Conservation (phyloP, 257 asterid species). For the Salvia hispanica region DNA sequence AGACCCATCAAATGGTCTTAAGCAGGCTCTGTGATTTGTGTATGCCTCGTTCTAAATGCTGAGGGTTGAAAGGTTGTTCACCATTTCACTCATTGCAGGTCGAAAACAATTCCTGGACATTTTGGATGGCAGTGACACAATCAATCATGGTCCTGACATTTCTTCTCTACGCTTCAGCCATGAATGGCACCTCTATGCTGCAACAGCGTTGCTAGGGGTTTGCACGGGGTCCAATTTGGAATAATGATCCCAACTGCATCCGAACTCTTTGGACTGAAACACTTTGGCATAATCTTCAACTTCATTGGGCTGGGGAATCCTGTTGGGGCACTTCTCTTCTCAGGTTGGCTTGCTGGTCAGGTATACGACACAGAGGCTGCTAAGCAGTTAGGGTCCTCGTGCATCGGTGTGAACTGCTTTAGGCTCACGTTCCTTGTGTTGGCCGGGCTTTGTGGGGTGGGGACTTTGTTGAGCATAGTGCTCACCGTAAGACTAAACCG, state of each 20-base stretch:
- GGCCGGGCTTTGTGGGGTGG: constrained; percentile 77
- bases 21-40: no score
- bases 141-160: constrained; percentile 69
- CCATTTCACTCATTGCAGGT: constrained; percentile 47
- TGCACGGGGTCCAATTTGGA: constrained; percentile 84
- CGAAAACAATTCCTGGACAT: constrained; percentile 78
- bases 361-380: constrained; percentile 84
- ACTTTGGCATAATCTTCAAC: constrained; percentile 84
- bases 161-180: constrained; percentile 84
- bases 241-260: constrained; percentile 91
- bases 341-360: constrained; percentile 76
- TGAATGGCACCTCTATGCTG: constrained; percentile 78
- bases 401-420: constrained; percentile 80
- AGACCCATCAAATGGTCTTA: no score
- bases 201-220: constrained; percentile 89
- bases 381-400: constrained; percentile 66
- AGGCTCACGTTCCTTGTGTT: constrained; percentile 74
- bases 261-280: constrained; percentile 89
- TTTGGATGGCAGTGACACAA: constrained; percentile 82
- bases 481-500: constrained; percentile 73
- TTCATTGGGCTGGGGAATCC: constrained; percentile 94
- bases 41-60: not conserved
- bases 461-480: constrained; percentile 68
- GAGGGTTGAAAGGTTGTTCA: not conserved
- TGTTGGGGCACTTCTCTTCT: constrained; percentile 78